phyloP scores from a whole-genome alignment of 2,329 filamentous ascomycete species.

The Penicillium hesseltinei region DNA sequence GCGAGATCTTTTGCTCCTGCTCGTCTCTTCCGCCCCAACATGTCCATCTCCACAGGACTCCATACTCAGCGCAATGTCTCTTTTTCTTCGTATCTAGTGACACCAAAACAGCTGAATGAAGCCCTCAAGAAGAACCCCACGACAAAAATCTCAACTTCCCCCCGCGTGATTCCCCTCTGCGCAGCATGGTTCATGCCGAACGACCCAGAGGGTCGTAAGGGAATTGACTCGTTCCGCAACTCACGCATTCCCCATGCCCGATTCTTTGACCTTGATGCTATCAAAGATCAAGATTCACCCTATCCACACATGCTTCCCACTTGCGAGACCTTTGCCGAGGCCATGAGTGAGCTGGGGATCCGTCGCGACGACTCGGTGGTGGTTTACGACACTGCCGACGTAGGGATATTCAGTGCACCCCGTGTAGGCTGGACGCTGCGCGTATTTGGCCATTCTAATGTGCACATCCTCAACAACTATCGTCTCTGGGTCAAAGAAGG shows the following conservation, averaged over 20 bases:
- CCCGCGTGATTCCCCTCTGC: slow-evolving; percentile 83
- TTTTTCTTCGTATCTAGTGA: slow-evolving; percentile 81
- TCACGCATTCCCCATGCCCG: slow-evolving; percentile 83
- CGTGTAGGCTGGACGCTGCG: slow-evolving; percentile 90
- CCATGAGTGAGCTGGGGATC: slow-evolving; percentile 88
- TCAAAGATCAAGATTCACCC: slow-evolving; percentile 81
- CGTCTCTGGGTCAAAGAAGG: slow-evolving; percentile 86
- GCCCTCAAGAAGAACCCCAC: slow-evolving; percentile 80
- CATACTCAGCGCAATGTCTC: slow-evolving; percentile 45
- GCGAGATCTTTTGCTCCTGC: slow-evolving; percentile 29
- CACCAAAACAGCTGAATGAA: slow-evolving; percentile 75
- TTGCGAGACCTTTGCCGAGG: slow-evolving; percentile 74
- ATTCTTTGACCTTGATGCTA: slow-evolving; percentile 93
- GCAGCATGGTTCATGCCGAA: slow-evolving; percentile 97
- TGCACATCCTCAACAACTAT: slow-evolving; percentile 95
- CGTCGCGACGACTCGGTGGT: slow-evolving; percentile 84
- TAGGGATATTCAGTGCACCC: slow-evolving; percentile 91
- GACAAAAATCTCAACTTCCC: slow-evolving; percentile 74
- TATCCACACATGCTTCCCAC: slow-evolving; percentile 97
- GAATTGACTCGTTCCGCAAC: slow-evolving; percentile 75
- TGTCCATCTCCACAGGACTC: slow-evolving; percentile 23
- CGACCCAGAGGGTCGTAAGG: slow-evolving; percentile 70
- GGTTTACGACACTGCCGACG: slow-evolving; percentile 87
- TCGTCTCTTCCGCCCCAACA: slow-evolving; percentile 28
- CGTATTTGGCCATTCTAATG: slow-evolving; percentile 82